Evolutionary conservation across 225 moss, liverwort and hornwort species (phyloP).

Genomic region (Thuidium tamariscinum): DNA sequence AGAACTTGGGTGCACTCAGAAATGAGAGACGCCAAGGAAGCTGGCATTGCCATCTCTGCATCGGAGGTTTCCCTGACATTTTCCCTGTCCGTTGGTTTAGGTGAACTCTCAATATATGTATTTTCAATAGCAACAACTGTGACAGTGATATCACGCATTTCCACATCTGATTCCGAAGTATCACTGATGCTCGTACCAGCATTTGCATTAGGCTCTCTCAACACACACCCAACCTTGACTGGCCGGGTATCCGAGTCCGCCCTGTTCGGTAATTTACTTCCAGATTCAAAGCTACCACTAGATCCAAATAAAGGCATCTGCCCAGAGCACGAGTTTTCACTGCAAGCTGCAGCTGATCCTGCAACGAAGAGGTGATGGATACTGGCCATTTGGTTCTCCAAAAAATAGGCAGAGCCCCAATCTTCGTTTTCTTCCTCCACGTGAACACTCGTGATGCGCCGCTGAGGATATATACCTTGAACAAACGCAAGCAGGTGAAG

Average conservation of each 20-base stretch:
- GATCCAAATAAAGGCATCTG: conserved; percentile 5
- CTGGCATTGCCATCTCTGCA: conserved; percentile 23
- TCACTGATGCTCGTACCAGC: conserved; percentile 22
- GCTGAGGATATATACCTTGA: conserved; percentile 89
- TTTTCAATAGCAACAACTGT: conserved; percentile 16
- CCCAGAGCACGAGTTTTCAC: conserved; percentile 14
- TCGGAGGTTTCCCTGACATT: not conserved
- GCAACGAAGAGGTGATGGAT: conserved; percentile 69
- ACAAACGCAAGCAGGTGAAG: conserved; percentile 78
- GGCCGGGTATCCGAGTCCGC: conserved; percentile 24
- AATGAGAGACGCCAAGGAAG: conserved; percentile 57
- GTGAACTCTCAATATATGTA: not conserved
- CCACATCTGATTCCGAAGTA: conserved; percentile 32
- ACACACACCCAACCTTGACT: conserved; percentile 61
- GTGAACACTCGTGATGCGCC: conserved; percentile 67
- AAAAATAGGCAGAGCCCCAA: conserved; percentile 67
- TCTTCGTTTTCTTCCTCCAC: conserved; percentile 96
- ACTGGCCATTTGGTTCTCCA: conserved; percentile 73
- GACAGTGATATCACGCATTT: conserved; percentile 56
- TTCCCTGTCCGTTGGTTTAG: conserved; percentile 16
- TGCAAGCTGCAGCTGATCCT: conserved; percentile 59
- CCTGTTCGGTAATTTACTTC: conserved; percentile 2
- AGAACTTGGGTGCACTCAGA: conserved; percentile 64
- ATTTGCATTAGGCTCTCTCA: conserved; percentile 34
- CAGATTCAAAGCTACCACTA: conserved; percentile 2